These are phyloP conservation scores for Glutinoglossum americanum DNA, from an alignment of 495 filamentous ascomycete species.

Conservation along the genomic window DNA sequence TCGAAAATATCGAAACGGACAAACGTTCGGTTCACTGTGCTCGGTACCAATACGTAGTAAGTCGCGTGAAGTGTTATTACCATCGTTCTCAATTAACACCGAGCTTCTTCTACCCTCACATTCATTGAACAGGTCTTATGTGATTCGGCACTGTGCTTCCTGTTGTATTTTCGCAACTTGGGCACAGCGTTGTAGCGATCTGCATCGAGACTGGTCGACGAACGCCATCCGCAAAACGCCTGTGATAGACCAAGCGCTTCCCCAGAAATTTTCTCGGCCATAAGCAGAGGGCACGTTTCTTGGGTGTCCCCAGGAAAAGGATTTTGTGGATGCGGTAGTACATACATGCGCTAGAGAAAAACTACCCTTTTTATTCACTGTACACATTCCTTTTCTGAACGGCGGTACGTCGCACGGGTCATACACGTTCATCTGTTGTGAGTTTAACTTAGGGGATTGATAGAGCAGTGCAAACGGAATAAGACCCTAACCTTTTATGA, in stretches of 20 bases:
- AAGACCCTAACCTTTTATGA: not conserved
- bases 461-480: not conserved
- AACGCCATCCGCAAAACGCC: not conserved
- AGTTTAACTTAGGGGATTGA: not conserved
- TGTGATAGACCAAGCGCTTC: conserved; percentile 1
- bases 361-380: not conserved
- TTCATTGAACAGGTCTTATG: not conserved
- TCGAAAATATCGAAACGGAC: not conserved
- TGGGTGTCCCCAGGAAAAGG: not conserved
- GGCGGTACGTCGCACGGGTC: not conserved
- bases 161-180: not conserved
- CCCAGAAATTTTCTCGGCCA: not conserved
- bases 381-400: not conserved
- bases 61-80: not conserved
- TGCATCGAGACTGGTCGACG: not conserved
- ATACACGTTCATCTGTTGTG: not conserved
- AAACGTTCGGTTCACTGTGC: not conserved
- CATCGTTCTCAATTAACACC: not conserved
- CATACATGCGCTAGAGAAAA: not conserved
- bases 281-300: not conserved
- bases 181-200: not conserved
- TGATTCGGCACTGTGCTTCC: not conserved
- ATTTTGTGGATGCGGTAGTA: not conserved
- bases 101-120: not conserved
- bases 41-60: not conserved